A percentile compares a stretch with the other conserved stretches of the same genome.
phyloP scores from a whole-genome alignment of 2,329 filamentous ascomycete genomes.

The Alternaria dauci region DNA sequence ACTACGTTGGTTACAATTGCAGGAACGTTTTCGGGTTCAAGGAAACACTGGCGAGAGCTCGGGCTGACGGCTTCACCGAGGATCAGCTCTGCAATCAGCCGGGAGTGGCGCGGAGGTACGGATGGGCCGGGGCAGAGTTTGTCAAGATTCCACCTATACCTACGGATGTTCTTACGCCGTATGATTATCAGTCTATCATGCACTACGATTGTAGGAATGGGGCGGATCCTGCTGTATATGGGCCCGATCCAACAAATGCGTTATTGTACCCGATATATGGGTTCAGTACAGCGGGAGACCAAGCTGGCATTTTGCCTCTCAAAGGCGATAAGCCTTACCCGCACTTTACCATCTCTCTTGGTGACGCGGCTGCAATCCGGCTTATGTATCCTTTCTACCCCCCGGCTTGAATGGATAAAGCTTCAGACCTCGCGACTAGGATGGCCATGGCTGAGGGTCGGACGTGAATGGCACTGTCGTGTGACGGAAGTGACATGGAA shows the following conservation, averaged over 20 bases:
- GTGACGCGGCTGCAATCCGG: neutral
- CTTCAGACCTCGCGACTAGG: too few species aligned
- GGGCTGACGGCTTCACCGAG: neutral
- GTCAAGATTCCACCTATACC: neutral
- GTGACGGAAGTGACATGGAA: neutral
- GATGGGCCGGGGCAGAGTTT: neutral
- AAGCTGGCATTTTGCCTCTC: neutral
- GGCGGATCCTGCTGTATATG: neutral
- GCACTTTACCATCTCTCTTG: neutral
- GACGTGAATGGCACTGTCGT: neutral
- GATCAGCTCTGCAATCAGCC: neutral
- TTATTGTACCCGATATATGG: neutral
- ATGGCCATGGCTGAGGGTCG: neutral
- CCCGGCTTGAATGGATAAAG: neutral
- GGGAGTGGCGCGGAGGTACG: neutral
- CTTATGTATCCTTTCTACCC: constrained; percentile 2
- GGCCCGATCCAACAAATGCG: neutral
- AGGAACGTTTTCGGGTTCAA: neutral
- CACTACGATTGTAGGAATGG: neutral
- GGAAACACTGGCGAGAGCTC: neutral
- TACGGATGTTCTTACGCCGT: neutral
- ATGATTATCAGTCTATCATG: neutral
- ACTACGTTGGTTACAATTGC: neutral
- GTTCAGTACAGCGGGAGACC: neutral
- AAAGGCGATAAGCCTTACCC: neutral